These are phyloP conservation scores for Pythium rishiriense DNA, from an alignment of 352 stramenopile genomes.

Conservation along the genomic window DNA sequence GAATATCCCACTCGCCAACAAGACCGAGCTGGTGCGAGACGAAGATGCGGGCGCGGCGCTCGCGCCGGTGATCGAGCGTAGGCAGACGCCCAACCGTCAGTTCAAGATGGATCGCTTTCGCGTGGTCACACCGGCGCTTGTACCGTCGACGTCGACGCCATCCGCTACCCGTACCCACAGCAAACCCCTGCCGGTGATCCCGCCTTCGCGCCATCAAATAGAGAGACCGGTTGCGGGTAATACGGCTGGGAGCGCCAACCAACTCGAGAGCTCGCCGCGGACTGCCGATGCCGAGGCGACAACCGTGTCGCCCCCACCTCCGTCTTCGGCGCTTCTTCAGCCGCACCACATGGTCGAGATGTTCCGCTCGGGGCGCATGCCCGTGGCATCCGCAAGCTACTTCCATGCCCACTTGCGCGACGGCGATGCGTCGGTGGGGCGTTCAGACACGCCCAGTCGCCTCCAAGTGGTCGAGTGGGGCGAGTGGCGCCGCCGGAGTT, in stretches of 20 bases:
- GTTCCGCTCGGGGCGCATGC: constrained; percentile 66
- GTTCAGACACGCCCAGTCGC: constrained; percentile 11
- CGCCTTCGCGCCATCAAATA: constrained; percentile 31
- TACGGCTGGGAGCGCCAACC: constrained; percentile 14
- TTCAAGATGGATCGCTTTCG: constrained; percentile 76
- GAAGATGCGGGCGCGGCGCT: constrained; percentile 22
- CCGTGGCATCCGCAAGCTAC: constrained; percentile 50
- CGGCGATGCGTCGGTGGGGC: constrained; percentile 2
- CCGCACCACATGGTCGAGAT: constrained; percentile 75
- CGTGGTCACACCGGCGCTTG: constrained; percentile 47
- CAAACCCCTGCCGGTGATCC: constrained; percentile 28
- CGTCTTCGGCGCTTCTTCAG: constrained; percentile 38
- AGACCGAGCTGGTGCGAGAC: background rate
- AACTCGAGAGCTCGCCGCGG: constrained; percentile 14
- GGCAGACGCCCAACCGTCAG: constrained; percentile 41
- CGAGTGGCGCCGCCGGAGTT: constrained; percentile 23
- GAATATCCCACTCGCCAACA: background rate
- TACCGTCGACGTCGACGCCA: constrained; percentile 8
- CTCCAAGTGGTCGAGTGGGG: constrained; percentile 30
- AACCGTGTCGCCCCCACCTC: constrained; percentile 1
- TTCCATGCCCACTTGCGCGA: constrained; percentile 53
- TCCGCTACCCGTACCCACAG: background rate
- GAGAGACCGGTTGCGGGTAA: background rate
- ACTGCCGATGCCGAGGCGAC: background rate
- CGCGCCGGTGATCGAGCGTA: constrained; percentile 33